phyloP scores from a whole-genome alignment of 1,139 yeast species.

The Geotrichum aggregatum region DNA sequence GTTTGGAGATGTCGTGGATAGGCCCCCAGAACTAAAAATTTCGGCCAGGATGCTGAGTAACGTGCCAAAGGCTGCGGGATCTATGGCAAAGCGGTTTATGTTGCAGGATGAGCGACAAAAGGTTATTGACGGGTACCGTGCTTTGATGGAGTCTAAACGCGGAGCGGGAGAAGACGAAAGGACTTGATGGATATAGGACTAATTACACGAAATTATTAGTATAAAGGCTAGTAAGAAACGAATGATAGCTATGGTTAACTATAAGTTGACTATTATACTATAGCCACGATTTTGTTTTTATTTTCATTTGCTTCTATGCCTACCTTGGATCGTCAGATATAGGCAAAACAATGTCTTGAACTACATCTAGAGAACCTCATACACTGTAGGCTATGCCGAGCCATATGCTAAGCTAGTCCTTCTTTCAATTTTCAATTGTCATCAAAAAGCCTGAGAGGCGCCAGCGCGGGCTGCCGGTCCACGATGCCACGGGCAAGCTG shows the following conservation, averaged over 20 bases:
- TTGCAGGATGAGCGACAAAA: slow-evolving; percentile 40
- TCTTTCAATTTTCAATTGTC: background rate
- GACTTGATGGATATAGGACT: too few relatives aligned
- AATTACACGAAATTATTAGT: too few relatives aligned
- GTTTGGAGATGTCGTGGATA: slow-evolving; percentile 43
- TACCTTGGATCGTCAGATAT: background rate
- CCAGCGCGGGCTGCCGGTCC: slow-evolving; percentile 10
- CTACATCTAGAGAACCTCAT: too few relatives aligned
- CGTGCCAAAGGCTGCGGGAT: slow-evolving; percentile 43
- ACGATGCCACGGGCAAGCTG: slow-evolving; percentile 12
- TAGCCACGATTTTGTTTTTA: background rate
- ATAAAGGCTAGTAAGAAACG: too few relatives aligned
- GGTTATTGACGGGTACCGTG: slow-evolving; percentile 38
- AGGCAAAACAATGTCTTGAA: background rate
- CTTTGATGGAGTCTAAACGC: slow-evolving; percentile 32
- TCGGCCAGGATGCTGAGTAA: slow-evolving; percentile 35
- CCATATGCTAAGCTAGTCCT: too few relatives aligned
- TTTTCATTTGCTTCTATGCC: background rate
- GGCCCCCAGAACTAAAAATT: slow-evolving; percentile 40
- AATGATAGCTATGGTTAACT: slow-evolving; percentile 22
- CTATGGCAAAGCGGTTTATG: slow-evolving; percentile 39
- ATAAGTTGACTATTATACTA: slow-evolving; percentile 3
- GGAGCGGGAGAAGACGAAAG: slow-evolving; percentile 14
- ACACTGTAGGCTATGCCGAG: too few relatives aligned
- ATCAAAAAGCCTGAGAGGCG: slow-evolving; percentile 16